Base-by-base conservation (phyloP, 176 grass and related monocot species). In the Carex kokanica region DNA sequence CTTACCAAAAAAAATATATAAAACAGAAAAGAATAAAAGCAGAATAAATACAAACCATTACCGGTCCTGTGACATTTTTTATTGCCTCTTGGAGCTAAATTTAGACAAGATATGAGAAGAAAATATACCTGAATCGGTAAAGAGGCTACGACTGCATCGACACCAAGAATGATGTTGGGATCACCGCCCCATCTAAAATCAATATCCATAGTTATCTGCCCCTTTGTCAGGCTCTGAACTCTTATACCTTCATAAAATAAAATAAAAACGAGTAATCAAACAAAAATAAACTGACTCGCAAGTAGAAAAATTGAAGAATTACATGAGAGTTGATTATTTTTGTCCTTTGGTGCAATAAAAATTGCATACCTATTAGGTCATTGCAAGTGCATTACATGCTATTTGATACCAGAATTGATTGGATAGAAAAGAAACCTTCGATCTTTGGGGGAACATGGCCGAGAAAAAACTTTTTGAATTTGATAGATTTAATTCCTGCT, bases 121-220 rank as follows among this genome's bases (percentile, higher is more conserved):
- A 78, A 51, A 66, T 6, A 53, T 87, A 98, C 96, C 90, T 98
- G 96, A 84, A 98, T 98, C 40, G 95, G 96, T 51, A 98, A 80
- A 83, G 96, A 95, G 81, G 96, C 96, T 83, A 98, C 93, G 24
- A 87, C 32, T 80, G 96, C 93, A 29, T 98, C 96, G 86, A 98
- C 96, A 84, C 87, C 96, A 80, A 98, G 96, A 83, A 98, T 95
- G 87, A 98, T 98, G 80, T 91, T 98, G 74, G 90, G 92, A 87
- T 98, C 82, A 84, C 96, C 96, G 83, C 96, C 96, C 96, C 96
- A 98, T 56, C 96, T 91, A 32, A 98, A 88, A 88, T 98, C 96
- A 87, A 98, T 89, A 86, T 98, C 96, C 96, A 98, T 98, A 83
- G 73, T 93, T 70, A 98, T 91, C 87, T 98, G 96, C 16, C 96